Base-by-base conservation (phyloP, 352 stramenopile genomes). In the Blastocystis sp. region DNA sequence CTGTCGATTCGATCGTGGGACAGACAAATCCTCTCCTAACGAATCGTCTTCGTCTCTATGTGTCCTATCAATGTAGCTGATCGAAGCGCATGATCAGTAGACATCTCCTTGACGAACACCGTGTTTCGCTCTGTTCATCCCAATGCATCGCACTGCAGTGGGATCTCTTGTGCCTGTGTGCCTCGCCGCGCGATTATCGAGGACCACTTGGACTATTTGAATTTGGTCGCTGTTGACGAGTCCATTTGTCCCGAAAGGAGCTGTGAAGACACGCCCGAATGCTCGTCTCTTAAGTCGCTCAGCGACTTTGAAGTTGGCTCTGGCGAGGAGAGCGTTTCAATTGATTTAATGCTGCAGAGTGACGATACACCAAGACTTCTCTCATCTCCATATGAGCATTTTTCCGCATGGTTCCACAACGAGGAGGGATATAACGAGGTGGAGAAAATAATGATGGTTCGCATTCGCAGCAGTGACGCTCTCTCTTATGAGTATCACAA, bases 21-120 rank as follows among this genome's bases (percentile, higher is more conserved):
- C n/a, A 30, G 13, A 85, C 73, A 5, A 62, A 65, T n/a, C 18
- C 73, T 24, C 9, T n/a, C 2, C 3, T 24, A 11, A 20, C 16
- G 3, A 85, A 85, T 30, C 53, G 56, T 68, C 73, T 85, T 5
- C 73, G 73, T 18, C 13, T 85, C 0, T 85, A 53, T 30, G 50
- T 85, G 5, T 64, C 50, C 2, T 68, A 66, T 24, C 18, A 43
- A 16, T 16, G 63, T 73, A 34, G 30, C 24, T 7, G 11, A 73
- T 73, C 30, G 8, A 26, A n/a, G 20, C n/a, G 8, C 20, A 7
- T 73, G 20, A 34, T 43, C 9, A 16, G 30, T 39, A 41, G 45
- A 24, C 30, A n/a, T 68, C 34, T 34, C 50, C 8, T 24, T 13
- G 16, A 47, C 56, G 4, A 24, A 64, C 20, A 85, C 73, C 3